phyloP scores from a whole-genome alignment of 208 protist species.

The Acanthamoeba healyi region DNA sequence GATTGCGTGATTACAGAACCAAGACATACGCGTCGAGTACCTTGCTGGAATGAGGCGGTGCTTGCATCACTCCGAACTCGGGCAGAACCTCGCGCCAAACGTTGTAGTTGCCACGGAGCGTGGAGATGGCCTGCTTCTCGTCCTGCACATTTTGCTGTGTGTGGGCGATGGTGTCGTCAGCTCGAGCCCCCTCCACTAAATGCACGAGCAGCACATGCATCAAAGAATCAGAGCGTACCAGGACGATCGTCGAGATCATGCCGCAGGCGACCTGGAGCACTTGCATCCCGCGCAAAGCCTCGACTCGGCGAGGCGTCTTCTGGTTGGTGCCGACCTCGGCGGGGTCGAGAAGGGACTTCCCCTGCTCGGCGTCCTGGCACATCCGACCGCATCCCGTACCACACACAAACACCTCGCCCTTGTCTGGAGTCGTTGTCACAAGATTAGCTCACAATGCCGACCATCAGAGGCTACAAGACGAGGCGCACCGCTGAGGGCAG shows the following conservation, averaged over 20 bases:
- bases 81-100: slow-evolving; percentile 34
- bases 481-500: slow-evolving; percentile 33
- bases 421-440: not conserved
- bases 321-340: not conserved
- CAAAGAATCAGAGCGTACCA: not conserved
- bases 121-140: not conserved
- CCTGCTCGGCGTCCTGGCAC: not conserved
- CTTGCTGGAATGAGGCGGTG: slow-evolving; percentile 38
- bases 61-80: slow-evolving; percentile 62
- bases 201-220: no score
- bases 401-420: slow-evolving; percentile 68
- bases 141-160: not conserved
- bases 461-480: not conserved
- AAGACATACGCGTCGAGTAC: not conserved
- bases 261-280: slow-evolving; percentile 54
- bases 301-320: slow-evolving; percentile 14
- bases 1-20: no score
- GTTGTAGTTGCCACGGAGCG: slow-evolving; percentile 9
- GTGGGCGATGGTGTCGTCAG: not conserved
- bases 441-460: not conserved
- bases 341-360: not conserved
- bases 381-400: slow-evolving; percentile 16
- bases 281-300: not conserved
- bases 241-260: not conserved
- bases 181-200: not conserved